These are phyloP conservation scores for Vitis labrusca DNA, from an alignment of 164 flowering plant genomes.

Conservation along the genomic window DNA sequence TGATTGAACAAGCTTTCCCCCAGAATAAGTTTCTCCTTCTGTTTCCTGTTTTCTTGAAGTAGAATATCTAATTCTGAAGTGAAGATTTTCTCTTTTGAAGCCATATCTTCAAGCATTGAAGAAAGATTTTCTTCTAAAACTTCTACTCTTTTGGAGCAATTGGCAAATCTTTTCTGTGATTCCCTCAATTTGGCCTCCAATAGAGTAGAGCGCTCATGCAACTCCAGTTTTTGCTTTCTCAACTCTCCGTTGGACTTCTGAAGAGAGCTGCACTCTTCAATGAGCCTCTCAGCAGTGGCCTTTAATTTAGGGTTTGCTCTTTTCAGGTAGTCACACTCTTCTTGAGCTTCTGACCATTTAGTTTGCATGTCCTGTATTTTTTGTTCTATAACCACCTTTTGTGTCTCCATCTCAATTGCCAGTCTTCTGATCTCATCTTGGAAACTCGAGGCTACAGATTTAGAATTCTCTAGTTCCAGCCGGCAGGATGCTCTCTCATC, in stretches of 20 bases:
- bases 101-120: slow-evolving; percentile 39
- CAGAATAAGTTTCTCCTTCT: slow-evolving; percentile 41
- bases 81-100: slow-evolving; percentile 48
- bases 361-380: slow-evolving; percentile 45
- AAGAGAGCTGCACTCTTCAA: slow-evolving; percentile 46
- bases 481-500: slow-evolving; percentile 50
- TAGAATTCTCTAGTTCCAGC: slow-evolving; percentile 49
- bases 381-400: slow-evolving; percentile 32
- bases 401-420: slow-evolving; percentile 38
- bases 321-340: slow-evolving; percentile 53
- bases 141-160: slow-evolving; percentile 44
- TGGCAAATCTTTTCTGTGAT: slow-evolving; percentile 31
- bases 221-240: slow-evolving; percentile 48
- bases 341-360: slow-evolving; percentile 46
- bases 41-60: slow-evolving; percentile 42
- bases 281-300: slow-evolving; percentile 44
- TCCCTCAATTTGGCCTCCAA: slow-evolving; percentile 54
- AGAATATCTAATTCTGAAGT: slow-evolving; percentile 51
- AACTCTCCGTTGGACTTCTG: slow-evolving; percentile 53
- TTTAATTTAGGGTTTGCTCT: slow-evolving; percentile 46
- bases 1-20: slow-evolving; percentile 46
- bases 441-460: slow-evolving; percentile 32
- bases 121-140: slow-evolving; percentile 49
- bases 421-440: slow-evolving; percentile 46
- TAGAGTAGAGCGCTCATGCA: slow-evolving; percentile 37